Evolutionary conservation across 441 rosid species (phyloP).

Genomic region (Erodium moschatum): DNA sequence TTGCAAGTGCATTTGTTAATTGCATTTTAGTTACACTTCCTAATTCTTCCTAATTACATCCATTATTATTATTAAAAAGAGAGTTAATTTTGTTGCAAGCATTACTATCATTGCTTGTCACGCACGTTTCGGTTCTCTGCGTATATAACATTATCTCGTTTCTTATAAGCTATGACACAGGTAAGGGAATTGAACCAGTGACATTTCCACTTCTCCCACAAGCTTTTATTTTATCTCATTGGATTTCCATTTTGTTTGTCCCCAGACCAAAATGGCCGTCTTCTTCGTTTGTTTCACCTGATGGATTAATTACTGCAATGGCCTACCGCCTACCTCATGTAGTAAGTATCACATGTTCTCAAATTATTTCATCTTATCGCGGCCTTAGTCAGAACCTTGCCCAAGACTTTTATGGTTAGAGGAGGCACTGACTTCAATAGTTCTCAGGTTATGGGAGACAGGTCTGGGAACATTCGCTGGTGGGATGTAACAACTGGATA

Average conservation of each 20-base stretch:
- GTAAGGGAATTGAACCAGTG: conserved; percentile 4
- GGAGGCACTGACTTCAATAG: conserved; percentile 22
- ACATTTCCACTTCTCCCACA: conserved; percentile 1
- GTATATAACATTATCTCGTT: not conserved
- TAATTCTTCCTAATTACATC: too few relatives aligned
- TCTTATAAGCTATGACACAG: conserved; percentile 8
- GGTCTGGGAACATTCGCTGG: conserved; percentile 94
- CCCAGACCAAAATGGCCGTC: conserved; percentile 98
- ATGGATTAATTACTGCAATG: conserved; percentile 96
- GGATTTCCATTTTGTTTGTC: conserved; percentile 26
- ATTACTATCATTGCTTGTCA: not conserved
- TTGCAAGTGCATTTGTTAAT: conserved; percentile 8
- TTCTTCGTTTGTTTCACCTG: conserved; percentile 82
- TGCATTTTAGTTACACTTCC: conserved; percentile 1
- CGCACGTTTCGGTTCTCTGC: not conserved
- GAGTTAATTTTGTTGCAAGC: not conserved
- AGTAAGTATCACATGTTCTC: conserved; percentile 42
- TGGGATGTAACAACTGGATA: conserved; percentile 98
- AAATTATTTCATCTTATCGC: conserved; percentile 15
- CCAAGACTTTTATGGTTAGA: conserved; percentile 18
- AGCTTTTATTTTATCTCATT: conserved; percentile 24
- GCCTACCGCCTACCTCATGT: conserved; percentile 98
- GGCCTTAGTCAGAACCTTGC: conserved; percentile 14
- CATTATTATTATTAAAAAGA: not conserved
- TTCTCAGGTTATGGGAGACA: conserved; percentile 97